Percentiles rank a stretch among this genome's conserved stretches.
Conservation (phyloP, 371 early-diverging fungal genomes). For the Phascolomyces articulosus region DNA sequence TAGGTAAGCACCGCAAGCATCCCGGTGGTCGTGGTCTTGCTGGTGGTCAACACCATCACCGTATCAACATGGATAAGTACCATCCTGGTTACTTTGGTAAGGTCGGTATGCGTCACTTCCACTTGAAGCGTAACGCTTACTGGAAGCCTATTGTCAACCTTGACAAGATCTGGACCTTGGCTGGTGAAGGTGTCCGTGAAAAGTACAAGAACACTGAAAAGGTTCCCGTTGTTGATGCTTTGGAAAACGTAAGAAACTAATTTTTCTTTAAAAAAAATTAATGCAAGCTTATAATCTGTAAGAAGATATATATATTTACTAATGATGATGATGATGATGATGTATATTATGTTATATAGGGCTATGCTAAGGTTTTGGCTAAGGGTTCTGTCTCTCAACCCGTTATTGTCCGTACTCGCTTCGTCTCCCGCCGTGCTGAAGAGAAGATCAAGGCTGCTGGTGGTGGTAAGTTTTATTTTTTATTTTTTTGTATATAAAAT, state of each 20-base stretch:
- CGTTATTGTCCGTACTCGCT: constrained; percentile 98
- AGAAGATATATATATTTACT: too few relatives aligned
- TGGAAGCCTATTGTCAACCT: constrained; percentile 92
- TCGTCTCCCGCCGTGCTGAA: constrained; percentile 95
- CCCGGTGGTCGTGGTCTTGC: constrained; percentile 99
- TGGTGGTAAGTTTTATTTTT: constrained; percentile 65
- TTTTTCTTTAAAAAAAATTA: too few relatives aligned
- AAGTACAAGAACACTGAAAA: constrained; percentile 88
- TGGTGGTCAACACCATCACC: constrained; percentile 99
- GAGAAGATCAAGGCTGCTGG: constrained; percentile 99
- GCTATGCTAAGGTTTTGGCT: constrained; percentile 98
- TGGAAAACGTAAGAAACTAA: constrained; percentile 63
- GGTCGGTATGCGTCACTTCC: constrained; percentile 99
- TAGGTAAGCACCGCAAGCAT: constrained; percentile 99
- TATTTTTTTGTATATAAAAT: not conserved
- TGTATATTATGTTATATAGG: too few relatives aligned
- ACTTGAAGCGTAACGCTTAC: constrained; percentile 93
- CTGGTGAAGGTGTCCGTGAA: constrained; percentile 89
- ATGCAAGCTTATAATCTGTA: too few relatives aligned
- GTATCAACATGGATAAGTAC: constrained; percentile 99
- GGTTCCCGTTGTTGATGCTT: constrained; percentile 94
- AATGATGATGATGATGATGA: too few relatives aligned
- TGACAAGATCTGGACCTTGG: constrained; percentile 95
- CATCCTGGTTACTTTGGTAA: constrained; percentile 99
- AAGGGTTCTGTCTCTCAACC: constrained; percentile 96